phyloP scores from a whole-genome alignment of 2,329 filamentous ascomycete species.

The Talaromyces sp. region DNA sequence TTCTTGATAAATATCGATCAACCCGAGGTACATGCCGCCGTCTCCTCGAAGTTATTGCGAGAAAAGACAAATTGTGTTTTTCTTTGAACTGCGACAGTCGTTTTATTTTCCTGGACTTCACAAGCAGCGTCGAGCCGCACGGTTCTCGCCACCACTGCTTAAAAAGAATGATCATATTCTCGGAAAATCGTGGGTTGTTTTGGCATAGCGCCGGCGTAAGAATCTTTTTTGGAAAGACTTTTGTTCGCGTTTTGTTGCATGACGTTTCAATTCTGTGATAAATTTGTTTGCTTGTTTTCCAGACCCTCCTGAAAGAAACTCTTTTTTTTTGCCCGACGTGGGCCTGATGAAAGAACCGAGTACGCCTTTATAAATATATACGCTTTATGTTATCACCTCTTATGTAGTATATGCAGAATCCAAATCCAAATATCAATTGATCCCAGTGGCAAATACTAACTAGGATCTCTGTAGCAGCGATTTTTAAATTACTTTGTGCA shows the following conservation, averaged over 20 bases:
- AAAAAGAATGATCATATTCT: neutral
- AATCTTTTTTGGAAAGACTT: slow-evolving; percentile 12
- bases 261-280: slow-evolving; percentile 5
- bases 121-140: neutral
- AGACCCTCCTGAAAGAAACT: neutral
- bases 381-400: slow-evolving; percentile 7
- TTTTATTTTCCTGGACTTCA: neutral
- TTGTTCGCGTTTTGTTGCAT: slow-evolving; percentile 8
- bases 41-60: neutral
- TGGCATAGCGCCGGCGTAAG: slow-evolving; percentile 18
- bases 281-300: slow-evolving; percentile 4
- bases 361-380: slow-evolving; percentile 11
- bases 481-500: neutral
- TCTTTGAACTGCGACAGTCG: neutral
- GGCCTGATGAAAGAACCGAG: slow-evolving; percentile 4
- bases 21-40: neutral
- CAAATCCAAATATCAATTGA: slow-evolving; percentile 4
- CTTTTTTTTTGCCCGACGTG: neutral
- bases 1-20: neutral
- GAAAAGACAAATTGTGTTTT: neutral
- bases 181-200: slow-evolving; percentile 12
- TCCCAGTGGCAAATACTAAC: neutral
- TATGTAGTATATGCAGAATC: slow-evolving; percentile 12
- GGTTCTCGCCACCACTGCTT: neutral
- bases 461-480: neutral